Conservation (phyloP, 164 flowering plant genomes). For the Brasenia schreberi region DNA sequence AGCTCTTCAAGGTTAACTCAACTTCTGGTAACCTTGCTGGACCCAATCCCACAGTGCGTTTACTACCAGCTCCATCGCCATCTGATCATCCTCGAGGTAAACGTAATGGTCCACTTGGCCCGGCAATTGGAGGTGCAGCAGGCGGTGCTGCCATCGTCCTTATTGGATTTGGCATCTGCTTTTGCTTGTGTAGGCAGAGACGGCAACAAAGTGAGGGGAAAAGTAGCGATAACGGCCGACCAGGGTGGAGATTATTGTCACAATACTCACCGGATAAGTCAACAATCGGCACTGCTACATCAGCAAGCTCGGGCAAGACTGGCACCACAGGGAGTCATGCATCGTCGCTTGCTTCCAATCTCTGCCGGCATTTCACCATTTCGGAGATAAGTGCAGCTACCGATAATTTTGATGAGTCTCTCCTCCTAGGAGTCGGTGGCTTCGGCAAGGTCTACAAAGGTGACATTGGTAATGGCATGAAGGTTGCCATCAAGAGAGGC, state of each 20-base stretch:
- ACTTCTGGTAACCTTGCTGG: slow-evolving; percentile 14
- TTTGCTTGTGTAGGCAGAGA: neutral
- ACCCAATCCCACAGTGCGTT: neutral
- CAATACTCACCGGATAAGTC: slow-evolving; percentile 12
- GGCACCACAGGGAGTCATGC: slow-evolving; percentile 22
- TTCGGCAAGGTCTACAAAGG: slow-evolving; percentile 43
- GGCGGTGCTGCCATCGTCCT: slow-evolving; percentile 15
- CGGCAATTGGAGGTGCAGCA: slow-evolving; percentile 13
- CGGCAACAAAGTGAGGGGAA: no score
- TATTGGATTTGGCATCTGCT: slow-evolving; percentile 6
- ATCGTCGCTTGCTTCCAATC: slow-evolving; percentile 22
- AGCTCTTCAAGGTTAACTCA: slow-evolving; percentile 31
- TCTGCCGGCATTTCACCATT: slow-evolving; percentile 38
- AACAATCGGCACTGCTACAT: slow-evolving; percentile 10
- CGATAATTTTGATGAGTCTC: slow-evolving; percentile 22
- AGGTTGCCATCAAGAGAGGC: slow-evolving; percentile 36
- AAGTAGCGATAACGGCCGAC: no score
- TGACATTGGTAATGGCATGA: slow-evolving; percentile 21
- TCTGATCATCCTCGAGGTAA: neutral
- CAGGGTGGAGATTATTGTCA: no score
- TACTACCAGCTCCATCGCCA: neutral
- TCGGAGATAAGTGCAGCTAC: slow-evolving; percentile 36
- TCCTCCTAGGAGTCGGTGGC: slow-evolving; percentile 33
- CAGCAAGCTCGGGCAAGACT: slow-evolving; percentile 8
- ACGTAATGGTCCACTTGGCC: neutral